These are phyloP conservation scores for Fragaria iinumae DNA, from an alignment of 306 rosid genomes.

Conservation along the genomic window DNA sequence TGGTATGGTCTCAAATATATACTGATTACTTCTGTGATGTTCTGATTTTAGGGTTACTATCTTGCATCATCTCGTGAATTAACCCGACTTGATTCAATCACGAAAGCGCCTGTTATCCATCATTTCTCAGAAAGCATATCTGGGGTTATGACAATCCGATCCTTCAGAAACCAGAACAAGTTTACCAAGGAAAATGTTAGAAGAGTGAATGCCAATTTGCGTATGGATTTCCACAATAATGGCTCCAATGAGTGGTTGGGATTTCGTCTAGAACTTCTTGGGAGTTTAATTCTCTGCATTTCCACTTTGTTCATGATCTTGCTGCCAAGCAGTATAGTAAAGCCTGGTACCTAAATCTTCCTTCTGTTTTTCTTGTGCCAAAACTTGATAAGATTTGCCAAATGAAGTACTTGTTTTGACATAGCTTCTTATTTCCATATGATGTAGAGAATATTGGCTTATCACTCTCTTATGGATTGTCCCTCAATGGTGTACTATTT, in stretches of 20 bases:
- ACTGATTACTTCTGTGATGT: neutral
- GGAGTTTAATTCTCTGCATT: slow-evolving; percentile 65
- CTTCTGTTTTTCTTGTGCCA: neutral
- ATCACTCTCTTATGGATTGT: slow-evolving; percentile 84
- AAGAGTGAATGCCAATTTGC: slow-evolving; percentile 67
- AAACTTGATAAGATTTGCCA: neutral
- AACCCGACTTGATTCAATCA: slow-evolving; percentile 84
- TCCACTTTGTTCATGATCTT: slow-evolving; percentile 87
- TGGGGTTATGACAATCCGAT: slow-evolving; percentile 86
- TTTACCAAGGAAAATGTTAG: slow-evolving; percentile 59
- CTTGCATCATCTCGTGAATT: slow-evolving; percentile 87
- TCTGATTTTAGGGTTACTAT: slow-evolving; percentile 59
- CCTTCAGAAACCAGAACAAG: slow-evolving; percentile 53
- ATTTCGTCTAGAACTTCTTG: slow-evolving; percentile 83
- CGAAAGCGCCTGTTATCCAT: slow-evolving; percentile 94
- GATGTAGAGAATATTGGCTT: slow-evolving; percentile 79
- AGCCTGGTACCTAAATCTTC: slow-evolving; percentile 61
- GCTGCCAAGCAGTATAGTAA: slow-evolving; percentile 76
- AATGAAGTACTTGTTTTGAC: neutral
- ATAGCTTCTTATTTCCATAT: slow-evolving; percentile 9
- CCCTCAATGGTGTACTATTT: slow-evolving; percentile 69
- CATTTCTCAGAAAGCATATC: slow-evolving; percentile 95
- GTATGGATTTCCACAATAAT: slow-evolving; percentile 92
- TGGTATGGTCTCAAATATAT: neutral
- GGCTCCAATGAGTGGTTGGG: slow-evolving; percentile 96